Conservation (phyloP, 1,284 basidiomycete genomes). For the Lignosus rhinocerotis region DNA sequence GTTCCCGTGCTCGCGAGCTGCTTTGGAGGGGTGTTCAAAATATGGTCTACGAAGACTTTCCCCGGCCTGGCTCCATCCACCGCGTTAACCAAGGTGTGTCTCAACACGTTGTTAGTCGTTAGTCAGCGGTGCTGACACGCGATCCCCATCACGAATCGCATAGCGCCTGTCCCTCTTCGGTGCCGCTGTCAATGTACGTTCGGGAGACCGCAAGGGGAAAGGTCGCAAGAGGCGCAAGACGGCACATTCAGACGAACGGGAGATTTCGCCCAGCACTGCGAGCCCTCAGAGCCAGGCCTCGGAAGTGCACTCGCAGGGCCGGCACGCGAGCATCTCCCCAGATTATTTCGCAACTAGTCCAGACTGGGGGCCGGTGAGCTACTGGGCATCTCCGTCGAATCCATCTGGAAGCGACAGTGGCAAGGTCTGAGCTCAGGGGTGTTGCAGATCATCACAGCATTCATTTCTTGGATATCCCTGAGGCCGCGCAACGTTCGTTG, state of each 20-base stretch:
- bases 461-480: too few relatives aligned
- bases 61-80: conserved; percentile 74
- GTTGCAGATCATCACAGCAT: too few relatives aligned
- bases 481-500: background rate
- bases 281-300: background rate
- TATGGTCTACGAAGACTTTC: conserved; percentile 81
- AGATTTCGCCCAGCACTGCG: background rate
- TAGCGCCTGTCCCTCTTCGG: background rate
- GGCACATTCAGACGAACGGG: background rate
- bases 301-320: background rate
- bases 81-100: conserved; percentile 67
- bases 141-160: too few relatives aligned
- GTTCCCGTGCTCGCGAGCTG: conserved; percentile 65
- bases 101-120: background rate
- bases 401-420: too few relatives aligned
- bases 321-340: background rate
- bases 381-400: too few relatives aligned
- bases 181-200: background rate
- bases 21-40: conserved; percentile 65
- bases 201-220: background rate
- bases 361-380: too few relatives aligned
- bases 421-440: too few relatives aligned
- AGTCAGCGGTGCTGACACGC: too few relatives aligned
- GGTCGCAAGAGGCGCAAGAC: background rate
- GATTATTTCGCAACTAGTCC: background rate